Evolutionary conservation across 1,139 yeast species (phyloP), one percentile per base, ranked within the genome.

Genomic region (Kluyveromyces sp.): DNA sequence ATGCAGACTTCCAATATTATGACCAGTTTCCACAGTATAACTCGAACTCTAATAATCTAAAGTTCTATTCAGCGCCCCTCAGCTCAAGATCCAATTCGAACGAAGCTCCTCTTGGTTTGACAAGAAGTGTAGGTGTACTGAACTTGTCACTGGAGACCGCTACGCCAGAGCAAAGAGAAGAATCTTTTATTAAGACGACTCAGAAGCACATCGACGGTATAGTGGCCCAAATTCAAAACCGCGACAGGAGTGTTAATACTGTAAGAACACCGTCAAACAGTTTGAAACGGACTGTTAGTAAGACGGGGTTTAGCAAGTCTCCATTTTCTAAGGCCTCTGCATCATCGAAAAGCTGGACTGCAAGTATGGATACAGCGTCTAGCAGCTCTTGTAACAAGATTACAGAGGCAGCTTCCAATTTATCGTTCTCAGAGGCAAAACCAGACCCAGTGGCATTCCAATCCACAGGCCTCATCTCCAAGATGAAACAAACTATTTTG

Each of bases 101-200:
- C 18, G 42, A 38, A 9, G 13, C 42, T n/a, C 42, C 46, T 8
- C 31, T 38, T 3, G 49, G 49, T 6, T 34, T 61, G 41, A 58
- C 64, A 25, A 54, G 65, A 49, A 60, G 64, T 52, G 55, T 51
- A 2, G 61, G 60, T 9, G 56, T 60, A 2, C 43, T 61, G 42
- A 60, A 61, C 40, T 43, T 61, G 35, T 57, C 63, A 3, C 36
- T 60, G 31, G 56, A 52, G 37, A 54, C 48, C 35, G 47, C 49
- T 12, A 47, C 48, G 29, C 33, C 48, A 6, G 40, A 39, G 11
- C 46, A 9, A 12, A 17, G 8, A 20, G 36, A 36, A 3, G 12
- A 32, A 13, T 9, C 16, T 3, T 32, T 18, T 8, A 33, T 17
- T 18, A 17, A 33, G n/a, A 28, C 7, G 13, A 31, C 17, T 13